Evolutionary conservation across 345 rosid species (phyloP).

Genomic region (Combretum micranthum): DNA sequence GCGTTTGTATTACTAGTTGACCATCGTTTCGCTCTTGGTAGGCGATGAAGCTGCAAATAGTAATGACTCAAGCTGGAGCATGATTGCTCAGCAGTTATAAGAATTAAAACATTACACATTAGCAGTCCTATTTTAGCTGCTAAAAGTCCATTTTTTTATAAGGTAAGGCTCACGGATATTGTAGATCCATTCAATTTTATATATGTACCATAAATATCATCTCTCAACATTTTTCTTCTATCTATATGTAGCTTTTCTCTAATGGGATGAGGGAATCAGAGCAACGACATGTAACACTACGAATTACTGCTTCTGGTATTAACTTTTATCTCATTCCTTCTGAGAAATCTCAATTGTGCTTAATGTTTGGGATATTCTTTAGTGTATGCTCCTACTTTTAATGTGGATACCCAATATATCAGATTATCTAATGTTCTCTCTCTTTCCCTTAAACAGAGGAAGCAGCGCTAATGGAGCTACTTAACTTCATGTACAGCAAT

Average conservation of each 20-base stretch:
- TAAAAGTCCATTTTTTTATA: conserved; percentile 93
- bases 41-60: conserved; percentile 72
- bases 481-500: conserved; percentile 93
- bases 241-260: conserved; percentile 67
- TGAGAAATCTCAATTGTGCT: background rate
- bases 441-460: conserved; percentile 60
- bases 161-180: conserved; percentile 29
- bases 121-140: conserved; percentile 99
- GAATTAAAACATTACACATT: conserved; percentile 79
- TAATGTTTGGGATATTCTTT: background rate
- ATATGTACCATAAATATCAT: background rate
- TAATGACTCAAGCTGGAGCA: conserved; percentile 70
- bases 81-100: conserved; percentile 66
- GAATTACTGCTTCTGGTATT: conserved; percentile 84
- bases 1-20: too few relatives aligned
- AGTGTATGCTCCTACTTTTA: background rate
- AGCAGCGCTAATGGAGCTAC: conserved; percentile 96
- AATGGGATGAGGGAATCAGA: conserved; percentile 99
- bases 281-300: conserved; percentile 88
- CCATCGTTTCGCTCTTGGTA: conserved; percentile 10
- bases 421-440: conserved; percentile 4
- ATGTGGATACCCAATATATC: background rate
- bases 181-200: background rate
- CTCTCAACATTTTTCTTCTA: background rate
- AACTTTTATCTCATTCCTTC: background rate